A percentile compares a stretch with the other conserved stretches of the same genome.
Conservation (phyloP, 352 stramenopile genomes). For the Pythium folliculosum region DNA sequence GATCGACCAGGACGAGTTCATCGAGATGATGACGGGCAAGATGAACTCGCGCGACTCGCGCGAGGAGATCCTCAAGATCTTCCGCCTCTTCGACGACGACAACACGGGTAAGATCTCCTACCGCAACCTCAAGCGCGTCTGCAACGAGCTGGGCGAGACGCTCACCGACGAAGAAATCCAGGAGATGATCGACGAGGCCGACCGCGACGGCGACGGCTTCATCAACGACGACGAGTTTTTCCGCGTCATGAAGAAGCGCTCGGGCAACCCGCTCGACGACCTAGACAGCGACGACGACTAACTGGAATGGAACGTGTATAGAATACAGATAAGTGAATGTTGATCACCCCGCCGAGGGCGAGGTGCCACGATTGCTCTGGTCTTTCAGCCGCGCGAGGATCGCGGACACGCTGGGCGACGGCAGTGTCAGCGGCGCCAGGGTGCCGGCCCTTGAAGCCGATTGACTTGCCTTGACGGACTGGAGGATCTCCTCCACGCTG, state of each 20-base stretch:
- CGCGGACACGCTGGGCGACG: slow-evolving; percentile 25
- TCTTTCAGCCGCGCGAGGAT: slow-evolving; percentile 39
- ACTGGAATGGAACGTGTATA: not conserved
- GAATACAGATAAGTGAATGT: not conserved
- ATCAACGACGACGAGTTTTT: slow-evolving; percentile 97
- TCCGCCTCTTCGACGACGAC: slow-evolving; percentile 96
- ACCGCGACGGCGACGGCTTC: slow-evolving; percentile 91
- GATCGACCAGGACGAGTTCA: slow-evolving; percentile 93
- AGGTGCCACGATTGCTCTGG: slow-evolving; percentile 10
- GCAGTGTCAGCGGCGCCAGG: slow-evolving; percentile 16
- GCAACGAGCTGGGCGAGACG: slow-evolving; percentile 75
- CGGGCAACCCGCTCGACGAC: slow-evolving; percentile 91
- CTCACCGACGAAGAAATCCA: slow-evolving; percentile 85
- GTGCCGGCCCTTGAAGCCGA: slow-evolving; percentile 7
- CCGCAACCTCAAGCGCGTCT: slow-evolving; percentile 93
- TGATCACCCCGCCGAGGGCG: slow-evolving; percentile 11
- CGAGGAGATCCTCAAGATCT: slow-evolving; percentile 94
- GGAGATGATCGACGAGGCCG: slow-evolving; percentile 96
- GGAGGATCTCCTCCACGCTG: slow-evolving; percentile 74
- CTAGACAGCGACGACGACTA: slow-evolving; percentile 90
- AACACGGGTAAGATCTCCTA: slow-evolving; percentile 95
- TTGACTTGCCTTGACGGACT: slow-evolving; percentile 51
- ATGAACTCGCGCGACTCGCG: slow-evolving; percentile 90
- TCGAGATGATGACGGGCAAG: slow-evolving; percentile 95
- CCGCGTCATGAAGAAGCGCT: slow-evolving; percentile 95